These are phyloP conservation scores for Rhizopogon sp. DNA, from an alignment of 768 basidiomycete genomes.

Conservation along the genomic window DNA sequence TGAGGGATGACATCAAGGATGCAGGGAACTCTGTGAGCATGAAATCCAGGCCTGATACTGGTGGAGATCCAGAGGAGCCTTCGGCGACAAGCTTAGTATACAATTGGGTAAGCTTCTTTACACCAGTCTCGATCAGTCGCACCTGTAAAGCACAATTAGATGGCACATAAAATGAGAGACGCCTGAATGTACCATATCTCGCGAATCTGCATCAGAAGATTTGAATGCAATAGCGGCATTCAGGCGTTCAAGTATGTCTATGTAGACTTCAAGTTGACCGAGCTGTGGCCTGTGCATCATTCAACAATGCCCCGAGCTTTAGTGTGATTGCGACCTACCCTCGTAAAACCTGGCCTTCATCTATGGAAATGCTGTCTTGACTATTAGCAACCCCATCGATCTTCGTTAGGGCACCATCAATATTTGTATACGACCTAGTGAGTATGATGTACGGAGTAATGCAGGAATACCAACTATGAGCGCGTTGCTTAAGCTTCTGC, in stretches of 20 bases:
- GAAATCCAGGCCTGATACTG: conserved; percentile 44
- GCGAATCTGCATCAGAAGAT: conserved; percentile 47
- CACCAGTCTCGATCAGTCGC: conserved; percentile 77
- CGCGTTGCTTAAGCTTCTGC: conserved; percentile 66
- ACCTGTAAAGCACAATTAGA: conserved; percentile 31
- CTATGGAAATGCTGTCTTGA: conserved; percentile 69
- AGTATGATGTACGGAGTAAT: not conserved
- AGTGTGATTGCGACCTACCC: conserved; percentile 41
- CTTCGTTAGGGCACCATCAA: conserved; percentile 71
- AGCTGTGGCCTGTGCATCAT: conserved; percentile 55
- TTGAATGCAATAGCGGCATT: conserved; percentile 81
- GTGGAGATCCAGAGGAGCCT: conserved; percentile 72
- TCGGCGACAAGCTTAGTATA: conserved; percentile 89
- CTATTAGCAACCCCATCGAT: conserved; percentile 77
- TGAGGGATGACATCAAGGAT: conserved; percentile 45
- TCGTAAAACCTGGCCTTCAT: conserved; percentile 73
- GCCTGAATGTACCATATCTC: conserved; percentile 41
- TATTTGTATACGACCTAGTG: conserved; percentile 45
- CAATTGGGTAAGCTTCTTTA: conserved; percentile 74
- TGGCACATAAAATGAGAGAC: not conserved
- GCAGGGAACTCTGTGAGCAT: conserved; percentile 51
- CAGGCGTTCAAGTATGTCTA: conserved; percentile 67
- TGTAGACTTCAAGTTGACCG: conserved; percentile 59
- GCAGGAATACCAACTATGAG: conserved; percentile 51
- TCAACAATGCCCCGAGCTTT: not conserved